These are phyloP conservation scores for Trichomonascaceae sp. DNA, from an alignment of 1,139 yeast genomes.

Conservation along the genomic window DNA sequence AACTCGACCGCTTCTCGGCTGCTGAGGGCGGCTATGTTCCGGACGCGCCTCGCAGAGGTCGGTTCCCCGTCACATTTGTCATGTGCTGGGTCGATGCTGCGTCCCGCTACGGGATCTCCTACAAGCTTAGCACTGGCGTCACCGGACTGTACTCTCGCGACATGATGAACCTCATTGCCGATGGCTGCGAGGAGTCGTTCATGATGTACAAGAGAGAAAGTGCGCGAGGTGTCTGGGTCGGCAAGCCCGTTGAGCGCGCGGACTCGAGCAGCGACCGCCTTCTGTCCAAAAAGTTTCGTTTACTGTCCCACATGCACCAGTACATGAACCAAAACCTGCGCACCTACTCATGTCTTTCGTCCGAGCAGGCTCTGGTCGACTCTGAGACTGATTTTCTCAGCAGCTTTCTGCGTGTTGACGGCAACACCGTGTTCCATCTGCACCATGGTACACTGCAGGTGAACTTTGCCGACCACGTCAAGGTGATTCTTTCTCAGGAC, in stretches of 20 bases:
- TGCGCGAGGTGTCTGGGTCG: too few relatives aligned
- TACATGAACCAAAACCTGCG: conserved; percentile 25
- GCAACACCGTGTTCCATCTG: conserved; percentile 66
- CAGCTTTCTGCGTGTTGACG: conserved; percentile 53
- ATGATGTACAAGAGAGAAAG: too few relatives aligned
- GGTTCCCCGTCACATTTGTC: conserved; percentile 37
- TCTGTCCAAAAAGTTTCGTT: conserved; percentile 18
- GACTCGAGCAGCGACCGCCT: conserved; percentile 7
- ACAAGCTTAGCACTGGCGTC: conserved; percentile 79
- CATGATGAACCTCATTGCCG: conserved; percentile 11
- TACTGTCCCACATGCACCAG: conserved; percentile 19
- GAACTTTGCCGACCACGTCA: conserved; percentile 91
- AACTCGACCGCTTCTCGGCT: too few relatives aligned
- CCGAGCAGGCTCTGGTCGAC: too few relatives aligned
- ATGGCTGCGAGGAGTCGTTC: conserved; percentile 1
- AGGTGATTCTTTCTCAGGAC: conserved; percentile 61
- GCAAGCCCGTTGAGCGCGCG: conserved; percentile 6
- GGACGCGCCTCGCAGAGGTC: too few relatives aligned
- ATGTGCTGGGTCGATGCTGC: conserved; percentile 98
- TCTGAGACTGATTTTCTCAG: conserved; percentile 54
- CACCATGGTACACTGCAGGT: conserved; percentile 89
- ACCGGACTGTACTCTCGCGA: conserved; percentile 38
- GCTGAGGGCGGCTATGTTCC: too few relatives aligned
- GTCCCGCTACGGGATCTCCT: conserved; percentile 89
- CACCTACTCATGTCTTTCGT: conserved; percentile 12